Conservation (phyloP, 345 rosid genomes). For the Balakata baccata region DNA sequence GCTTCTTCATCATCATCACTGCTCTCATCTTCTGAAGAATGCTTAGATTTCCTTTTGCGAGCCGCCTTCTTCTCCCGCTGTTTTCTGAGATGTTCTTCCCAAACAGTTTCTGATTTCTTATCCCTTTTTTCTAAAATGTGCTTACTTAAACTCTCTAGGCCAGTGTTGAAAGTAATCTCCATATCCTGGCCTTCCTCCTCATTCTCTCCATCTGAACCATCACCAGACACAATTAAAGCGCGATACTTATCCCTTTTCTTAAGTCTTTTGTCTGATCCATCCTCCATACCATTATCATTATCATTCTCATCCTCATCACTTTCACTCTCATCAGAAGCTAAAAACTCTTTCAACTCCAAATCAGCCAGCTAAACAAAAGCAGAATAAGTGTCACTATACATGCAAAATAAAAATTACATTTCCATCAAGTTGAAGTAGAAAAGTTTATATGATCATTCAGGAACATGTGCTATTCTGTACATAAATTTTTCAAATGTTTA, state of each 20-base stretch:
- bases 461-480: background rate
- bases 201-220: slow-evolving; percentile 57
- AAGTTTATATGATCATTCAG: background rate
- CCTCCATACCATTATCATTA: slow-evolving; percentile 29
- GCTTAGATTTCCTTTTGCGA: slow-evolving; percentile 50
- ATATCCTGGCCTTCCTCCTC: slow-evolving; percentile 66
- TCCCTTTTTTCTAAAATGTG: slow-evolving; percentile 69
- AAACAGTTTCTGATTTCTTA: slow-evolving; percentile 67
- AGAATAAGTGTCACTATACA: slow-evolving; percentile 14
- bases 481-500: background rate
- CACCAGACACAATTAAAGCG: slow-evolving; percentile 59
- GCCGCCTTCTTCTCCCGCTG: slow-evolving; percentile 66
- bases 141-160: slow-evolving; percentile 83
- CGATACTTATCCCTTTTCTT: slow-evolving; percentile 55
- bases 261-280: slow-evolving; percentile 40
- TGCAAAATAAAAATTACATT: slow-evolving; percentile 9
- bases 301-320: slow-evolving; percentile 47
- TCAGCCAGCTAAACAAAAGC: slow-evolving; percentile 58
- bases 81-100: slow-evolving; percentile 64
- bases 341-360: slow-evolving; percentile 70
- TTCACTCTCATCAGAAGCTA: slow-evolving; percentile 84
- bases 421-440: background rate
- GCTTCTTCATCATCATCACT: slow-evolving; percentile 14
- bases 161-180: slow-evolving; percentile 92
- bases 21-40: slow-evolving; percentile 43